A percentile compares a stretch with the other conserved stretches of the same genome.
Conservation (phyloP, 805 yeast species). For the Pichia eremophila region DNA sequence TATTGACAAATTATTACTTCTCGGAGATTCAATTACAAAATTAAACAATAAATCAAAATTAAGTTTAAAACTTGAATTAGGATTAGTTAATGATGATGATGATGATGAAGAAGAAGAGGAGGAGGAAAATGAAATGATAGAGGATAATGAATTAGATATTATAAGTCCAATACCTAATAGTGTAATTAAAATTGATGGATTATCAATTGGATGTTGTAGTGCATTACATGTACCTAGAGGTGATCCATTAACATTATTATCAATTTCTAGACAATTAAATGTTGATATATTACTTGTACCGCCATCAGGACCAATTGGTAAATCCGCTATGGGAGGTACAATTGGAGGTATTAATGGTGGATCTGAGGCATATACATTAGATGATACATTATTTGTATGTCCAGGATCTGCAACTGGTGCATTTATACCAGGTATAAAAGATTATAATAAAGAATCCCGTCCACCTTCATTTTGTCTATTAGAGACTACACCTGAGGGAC, state of each 20-base stretch:
- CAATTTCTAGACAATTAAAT: slow-evolving; percentile 82
- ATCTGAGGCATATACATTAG: slow-evolving; percentile 88
- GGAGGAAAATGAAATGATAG: too few relatives aligned
- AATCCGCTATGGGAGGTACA: too few relatives aligned
- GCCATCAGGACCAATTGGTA: too few relatives aligned
- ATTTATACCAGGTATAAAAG: slow-evolving; percentile 17
- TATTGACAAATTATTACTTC: too few relatives aligned
- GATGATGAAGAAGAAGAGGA: background rate
- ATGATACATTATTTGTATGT: slow-evolving; percentile 87
- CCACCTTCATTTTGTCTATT: slow-evolving; percentile 78
- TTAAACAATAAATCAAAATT: too few relatives aligned
- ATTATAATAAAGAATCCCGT: slow-evolving; percentile 18
- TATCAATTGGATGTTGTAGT: slow-evolving; percentile 71
- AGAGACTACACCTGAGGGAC: slow-evolving; percentile 32
- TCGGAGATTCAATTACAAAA: too few relatives aligned
- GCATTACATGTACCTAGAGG: slow-evolving; percentile 73
- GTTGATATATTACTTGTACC: slow-evolving; percentile 64
- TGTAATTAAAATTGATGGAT: too few relatives aligned
- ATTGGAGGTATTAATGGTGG: slow-evolving; percentile 85
- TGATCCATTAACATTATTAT: slow-evolving; percentile 76
- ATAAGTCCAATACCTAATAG: too few relatives aligned
- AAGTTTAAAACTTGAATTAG: too few relatives aligned
- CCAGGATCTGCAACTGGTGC: slow-evolving; percentile 99
- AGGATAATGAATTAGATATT: too few relatives aligned
- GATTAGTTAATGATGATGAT: too few relatives aligned